phyloP scores from a whole-genome alignment of 495 filamentous ascomycete genomes.

The Eremomyces bilateralis region DNA sequence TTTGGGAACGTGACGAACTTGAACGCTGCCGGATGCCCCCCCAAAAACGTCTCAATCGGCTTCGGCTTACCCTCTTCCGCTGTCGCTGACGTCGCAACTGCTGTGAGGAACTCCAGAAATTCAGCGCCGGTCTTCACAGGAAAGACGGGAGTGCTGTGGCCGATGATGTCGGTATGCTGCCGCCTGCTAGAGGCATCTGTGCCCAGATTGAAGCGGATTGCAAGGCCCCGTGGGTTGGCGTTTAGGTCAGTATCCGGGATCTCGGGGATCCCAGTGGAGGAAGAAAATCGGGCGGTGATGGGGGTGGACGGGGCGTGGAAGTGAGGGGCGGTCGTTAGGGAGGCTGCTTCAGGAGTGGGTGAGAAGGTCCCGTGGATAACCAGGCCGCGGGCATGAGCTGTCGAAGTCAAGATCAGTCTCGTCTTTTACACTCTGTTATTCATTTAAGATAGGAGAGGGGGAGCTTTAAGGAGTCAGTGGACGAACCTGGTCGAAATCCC shows the following conservation, averaged over 20 bases:
- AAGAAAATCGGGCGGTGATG: conserved; percentile 28
- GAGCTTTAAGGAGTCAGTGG: neutral
- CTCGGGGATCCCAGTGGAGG: conserved; percentile 28
- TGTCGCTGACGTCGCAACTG: conserved; percentile 11
- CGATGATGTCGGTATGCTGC: conserved; percentile 32
- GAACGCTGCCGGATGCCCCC: conserved; percentile 21
- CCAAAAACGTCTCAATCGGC: conserved; percentile 21
- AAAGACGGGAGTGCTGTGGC: conserved; percentile 27
- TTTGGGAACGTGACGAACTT: conserved; percentile 26
- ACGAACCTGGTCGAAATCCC: conserved; percentile 25
- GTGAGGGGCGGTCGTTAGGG: conserved; percentile 27
- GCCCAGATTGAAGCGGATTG: conserved; percentile 22
- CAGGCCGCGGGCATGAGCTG: conserved; percentile 30
- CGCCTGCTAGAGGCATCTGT: conserved; percentile 20
- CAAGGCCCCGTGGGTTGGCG: conserved; percentile 27
- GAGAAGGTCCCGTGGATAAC: conserved; percentile 29
- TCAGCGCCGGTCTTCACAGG: conserved; percentile 25
- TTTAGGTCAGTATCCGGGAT: conserved; percentile 28
- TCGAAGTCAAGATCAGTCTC: neutral
- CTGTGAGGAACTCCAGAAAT: conserved; percentile 26
- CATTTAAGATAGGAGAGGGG: neutral
- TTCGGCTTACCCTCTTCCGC: conserved; percentile 3
- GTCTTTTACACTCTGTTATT: no score
- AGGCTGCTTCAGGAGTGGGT: conserved; percentile 20
- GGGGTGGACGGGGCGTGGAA: conserved; percentile 26